These are phyloP conservation scores for Aureobasidium sp. DNA, from an alignment of 2,329 filamentous ascomycete species.

Conservation along the genomic window DNA sequence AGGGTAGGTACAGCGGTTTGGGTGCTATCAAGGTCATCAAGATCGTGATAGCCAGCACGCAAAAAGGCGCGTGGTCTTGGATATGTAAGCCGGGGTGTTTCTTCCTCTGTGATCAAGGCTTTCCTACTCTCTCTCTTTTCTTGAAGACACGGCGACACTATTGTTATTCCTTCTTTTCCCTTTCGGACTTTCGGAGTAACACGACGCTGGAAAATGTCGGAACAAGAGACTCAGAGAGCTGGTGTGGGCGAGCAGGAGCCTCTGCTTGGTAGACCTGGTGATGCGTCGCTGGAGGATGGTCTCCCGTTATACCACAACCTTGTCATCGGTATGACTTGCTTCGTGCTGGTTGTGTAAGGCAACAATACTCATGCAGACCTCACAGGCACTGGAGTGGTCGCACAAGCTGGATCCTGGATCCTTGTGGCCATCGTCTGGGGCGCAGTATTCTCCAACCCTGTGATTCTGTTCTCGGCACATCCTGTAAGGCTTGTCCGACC, in stretches of 20 bases:
- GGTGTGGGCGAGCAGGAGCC: slow-evolving; percentile 55
- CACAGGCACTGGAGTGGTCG: slow-evolving; percentile 69
- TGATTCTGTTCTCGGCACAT: slow-evolving; percentile 82
- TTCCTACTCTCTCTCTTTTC: background rate
- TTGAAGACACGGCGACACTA: background rate
- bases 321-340: slow-evolving; percentile 50
- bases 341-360: background rate
- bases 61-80: background rate
- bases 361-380: slow-evolving; percentile 15
- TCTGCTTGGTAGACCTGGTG: slow-evolving; percentile 60
- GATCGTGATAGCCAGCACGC: slow-evolving; percentile 3
- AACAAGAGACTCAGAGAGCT: slow-evolving; percentile 29
- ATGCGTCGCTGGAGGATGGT: slow-evolving; percentile 60
- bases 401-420: slow-evolving; percentile 69
- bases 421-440: slow-evolving; percentile 71
- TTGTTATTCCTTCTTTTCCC: background rate
- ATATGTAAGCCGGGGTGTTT: background rate
- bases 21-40: background rate
- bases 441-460: slow-evolving; percentile 57
- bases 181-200: background rate
- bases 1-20: background rate
- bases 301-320: slow-evolving; percentile 62
- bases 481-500: slow-evolving; percentile 48
- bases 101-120: background rate
- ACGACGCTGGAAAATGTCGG: slow-evolving; percentile 38